Evolutionary conservation across 1,139 yeast genomes (phyloP).

Genomic region (Geotrichum europaeum): DNA sequence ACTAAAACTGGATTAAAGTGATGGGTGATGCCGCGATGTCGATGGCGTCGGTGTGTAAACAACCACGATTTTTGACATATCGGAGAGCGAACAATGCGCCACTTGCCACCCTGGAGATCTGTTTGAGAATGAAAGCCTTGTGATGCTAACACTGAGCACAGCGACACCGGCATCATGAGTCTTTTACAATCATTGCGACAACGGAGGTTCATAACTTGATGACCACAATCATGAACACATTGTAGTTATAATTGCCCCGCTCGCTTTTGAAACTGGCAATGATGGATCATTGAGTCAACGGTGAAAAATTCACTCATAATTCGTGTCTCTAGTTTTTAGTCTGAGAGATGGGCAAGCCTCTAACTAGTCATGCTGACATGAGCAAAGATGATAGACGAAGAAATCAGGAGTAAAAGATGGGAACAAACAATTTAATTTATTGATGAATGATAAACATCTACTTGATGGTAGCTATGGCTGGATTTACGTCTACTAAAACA

Average conservation of each 20-base stretch:
- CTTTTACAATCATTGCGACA: not conserved
- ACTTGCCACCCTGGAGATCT: not conserved
- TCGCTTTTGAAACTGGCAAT: not conserved
- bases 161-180: not conserved
- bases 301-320: not conserved
- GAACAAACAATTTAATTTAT: not conserved
- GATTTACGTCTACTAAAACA: slow-evolving; percentile 23
- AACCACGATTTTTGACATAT: not conserved
- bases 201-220: not conserved
- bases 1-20: not conserved
- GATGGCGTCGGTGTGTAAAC: not conserved
- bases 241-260: not conserved
- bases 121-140: not conserved
- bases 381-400: not conserved
- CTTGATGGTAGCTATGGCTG: not conserved
- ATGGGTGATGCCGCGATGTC: not conserved
- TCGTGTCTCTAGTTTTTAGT: not conserved
- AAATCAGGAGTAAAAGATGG: not conserved
- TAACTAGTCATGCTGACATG: not conserved
- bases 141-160: not conserved
- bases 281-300: not conserved
- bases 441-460: not conserved
- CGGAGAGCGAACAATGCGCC: not conserved
- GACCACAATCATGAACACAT: not conserved
- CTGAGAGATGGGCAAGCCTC: not conserved